Evolutionary conservation across 176 grass and related monocot genomes (phyloP).

Genomic region (Hordeum marinum): DNA sequence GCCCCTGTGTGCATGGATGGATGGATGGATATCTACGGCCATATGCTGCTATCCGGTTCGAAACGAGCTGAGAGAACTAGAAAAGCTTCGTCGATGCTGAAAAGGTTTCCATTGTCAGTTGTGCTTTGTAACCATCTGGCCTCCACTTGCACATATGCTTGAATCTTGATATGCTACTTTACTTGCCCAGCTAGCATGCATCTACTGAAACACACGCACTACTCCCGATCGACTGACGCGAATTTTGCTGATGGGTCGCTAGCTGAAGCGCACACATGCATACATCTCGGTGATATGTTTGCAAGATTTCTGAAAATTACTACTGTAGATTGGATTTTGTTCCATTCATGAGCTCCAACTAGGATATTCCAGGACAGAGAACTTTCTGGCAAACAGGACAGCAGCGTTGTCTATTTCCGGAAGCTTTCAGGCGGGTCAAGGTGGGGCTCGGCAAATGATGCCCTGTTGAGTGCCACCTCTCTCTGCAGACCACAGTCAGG

Average conservation of each 20-base stretch:
- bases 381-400: not conserved
- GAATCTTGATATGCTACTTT: too few species aligned
- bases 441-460: not conserved
- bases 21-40: not conserved
- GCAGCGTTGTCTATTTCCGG: not conserved
- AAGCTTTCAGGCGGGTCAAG: not conserved
- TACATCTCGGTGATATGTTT: too few species aligned
- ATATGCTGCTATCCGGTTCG: not conserved
- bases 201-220: too few species aligned
- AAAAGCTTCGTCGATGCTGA: not conserved
- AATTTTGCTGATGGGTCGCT: not conserved
- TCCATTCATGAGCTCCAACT: not conserved
- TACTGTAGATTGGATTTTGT: too few species aligned
- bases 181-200: too few species aligned
- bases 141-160: not conserved
- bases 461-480: too few species aligned
- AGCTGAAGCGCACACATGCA: not conserved
- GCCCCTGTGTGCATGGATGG: not conserved
- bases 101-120: slow-evolving; percentile 22
- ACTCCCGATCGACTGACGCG: too few species aligned
- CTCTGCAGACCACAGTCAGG: too few species aligned
- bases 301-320: too few species aligned
- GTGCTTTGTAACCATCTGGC: not conserved
- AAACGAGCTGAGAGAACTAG: not conserved
- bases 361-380: not conserved